Conservation (phyloP, 2,329 filamentous ascomycete species). For the Alternaria metachromatica region DNA sequence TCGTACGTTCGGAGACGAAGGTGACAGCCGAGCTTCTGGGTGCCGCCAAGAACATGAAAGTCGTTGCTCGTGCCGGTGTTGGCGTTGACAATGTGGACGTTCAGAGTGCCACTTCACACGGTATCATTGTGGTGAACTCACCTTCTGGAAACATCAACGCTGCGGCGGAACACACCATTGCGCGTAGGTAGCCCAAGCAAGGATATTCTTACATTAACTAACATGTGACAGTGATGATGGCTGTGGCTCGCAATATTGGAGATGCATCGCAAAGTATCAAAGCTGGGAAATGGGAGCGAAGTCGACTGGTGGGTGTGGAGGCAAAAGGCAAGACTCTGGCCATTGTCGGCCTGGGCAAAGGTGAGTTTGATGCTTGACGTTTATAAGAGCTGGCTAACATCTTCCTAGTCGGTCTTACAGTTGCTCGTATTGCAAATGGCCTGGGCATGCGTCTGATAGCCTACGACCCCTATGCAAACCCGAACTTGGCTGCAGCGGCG, state of each 20-base stretch:
- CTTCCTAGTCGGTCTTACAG: conserved; percentile 72
- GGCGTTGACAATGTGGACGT: conserved; percentile 84
- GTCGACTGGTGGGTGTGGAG: conserved; percentile 76
- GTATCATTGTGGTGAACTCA: conserved; percentile 81
- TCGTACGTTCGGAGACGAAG: conserved; percentile 82
- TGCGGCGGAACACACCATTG: conserved; percentile 79
- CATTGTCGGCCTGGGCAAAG: conserved; percentile 82
- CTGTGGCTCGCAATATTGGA: conserved; percentile 75
- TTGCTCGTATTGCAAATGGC: conserved; percentile 78
- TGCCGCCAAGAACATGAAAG: conserved; percentile 72
- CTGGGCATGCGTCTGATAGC: conserved; percentile 78
- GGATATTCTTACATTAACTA: conserved; percentile 17
- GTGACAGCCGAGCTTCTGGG: conserved; percentile 72
- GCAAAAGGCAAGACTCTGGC: conserved; percentile 78
- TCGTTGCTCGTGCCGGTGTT: conserved; percentile 81
- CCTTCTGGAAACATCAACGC: conserved; percentile 82
- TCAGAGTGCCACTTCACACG: conserved; percentile 71
- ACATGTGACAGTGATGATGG: conserved; percentile 65
- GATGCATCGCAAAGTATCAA: conserved; percentile 74
- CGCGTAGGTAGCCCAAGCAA: conserved; percentile 38
- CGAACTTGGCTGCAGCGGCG: conserved; percentile 71
- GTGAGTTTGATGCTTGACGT: conserved; percentile 23
- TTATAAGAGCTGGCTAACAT: conserved; percentile 20
- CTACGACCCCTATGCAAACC: conserved; percentile 78
- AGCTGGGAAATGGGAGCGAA: conserved; percentile 75